Percentiles rank a stretch among this genome's conserved stretches.
Evolutionary conservation across 148 eudicot species (phyloP).

Genomic region (Arctostaphylos glauca): DNA sequence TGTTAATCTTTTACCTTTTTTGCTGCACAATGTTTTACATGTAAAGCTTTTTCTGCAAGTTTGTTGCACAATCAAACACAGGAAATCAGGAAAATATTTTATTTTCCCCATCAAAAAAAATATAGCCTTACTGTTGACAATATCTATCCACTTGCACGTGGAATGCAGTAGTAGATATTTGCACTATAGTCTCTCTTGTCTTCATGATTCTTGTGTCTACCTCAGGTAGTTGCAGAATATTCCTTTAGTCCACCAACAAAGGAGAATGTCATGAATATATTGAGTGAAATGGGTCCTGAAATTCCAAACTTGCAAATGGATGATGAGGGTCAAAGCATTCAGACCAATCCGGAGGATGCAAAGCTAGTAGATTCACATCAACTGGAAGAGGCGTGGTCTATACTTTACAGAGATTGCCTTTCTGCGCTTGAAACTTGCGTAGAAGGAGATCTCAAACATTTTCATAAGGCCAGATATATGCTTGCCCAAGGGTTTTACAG

Average conservation of each 20-base stretch:
- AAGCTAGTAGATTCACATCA: slow-evolving; percentile 29
- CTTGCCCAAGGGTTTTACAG: slow-evolving; percentile 88
- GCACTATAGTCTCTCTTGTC: neutral
- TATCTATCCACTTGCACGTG: neutral
- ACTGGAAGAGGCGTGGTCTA: slow-evolving; percentile 63
- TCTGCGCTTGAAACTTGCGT: slow-evolving; percentile 82
- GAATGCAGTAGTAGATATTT: neutral
- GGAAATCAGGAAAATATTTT: neutral
- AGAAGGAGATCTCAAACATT: slow-evolving; percentile 98
- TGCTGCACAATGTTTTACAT: neutral
- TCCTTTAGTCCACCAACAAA: slow-evolving; percentile 58
- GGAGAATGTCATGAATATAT: slow-evolving; percentile 49
- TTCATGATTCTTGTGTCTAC: slow-evolving; percentile 17
- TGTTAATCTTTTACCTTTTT: neutral
- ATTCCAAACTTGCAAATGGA: slow-evolving; percentile 29
- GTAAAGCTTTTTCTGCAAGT: neutral
- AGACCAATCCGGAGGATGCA: slow-evolving; percentile 25
- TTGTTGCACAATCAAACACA: neutral
- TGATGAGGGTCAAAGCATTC: slow-evolving; percentile 22
- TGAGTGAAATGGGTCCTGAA: slow-evolving; percentile 36
- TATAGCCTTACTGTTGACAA: neutral
- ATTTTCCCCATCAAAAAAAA: neutral
- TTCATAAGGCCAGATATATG: slow-evolving; percentile 97
- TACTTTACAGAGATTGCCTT: slow-evolving; percentile 88
- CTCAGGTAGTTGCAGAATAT: slow-evolving; percentile 73